A percentile compares a stretch with the other conserved stretches of the same genome.
These are phyloP conservation scores for Besnoitia besnoiti DNA, from an alignment of 169 alveolate species.

Conservation along the genomic window DNA sequence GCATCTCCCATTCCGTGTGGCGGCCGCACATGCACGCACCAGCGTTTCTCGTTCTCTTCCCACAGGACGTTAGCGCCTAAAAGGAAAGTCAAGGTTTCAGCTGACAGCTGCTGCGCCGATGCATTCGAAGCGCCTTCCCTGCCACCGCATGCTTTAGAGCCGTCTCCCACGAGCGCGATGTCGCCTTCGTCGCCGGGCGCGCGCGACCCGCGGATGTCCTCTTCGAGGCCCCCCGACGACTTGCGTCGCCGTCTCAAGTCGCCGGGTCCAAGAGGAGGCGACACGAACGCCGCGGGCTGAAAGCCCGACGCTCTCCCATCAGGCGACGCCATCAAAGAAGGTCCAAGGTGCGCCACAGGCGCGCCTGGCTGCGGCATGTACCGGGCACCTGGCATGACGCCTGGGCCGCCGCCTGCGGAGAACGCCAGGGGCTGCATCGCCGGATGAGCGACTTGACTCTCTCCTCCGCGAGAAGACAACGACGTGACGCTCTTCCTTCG, in stretches of 20 bases:
- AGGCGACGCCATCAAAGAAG: background rate
- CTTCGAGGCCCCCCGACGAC: background rate
- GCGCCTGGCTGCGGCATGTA: background rate
- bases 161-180: background rate
- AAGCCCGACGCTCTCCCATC: background rate
- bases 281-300: no score
- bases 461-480: background rate
- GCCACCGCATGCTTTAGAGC: no score
- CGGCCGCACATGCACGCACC: background rate
- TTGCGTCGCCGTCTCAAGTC: background rate
- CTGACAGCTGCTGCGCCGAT: conserved; percentile 19
- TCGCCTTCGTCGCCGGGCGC: background rate
- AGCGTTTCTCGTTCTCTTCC: conserved; percentile 18
- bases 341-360: background rate
- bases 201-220: background rate
- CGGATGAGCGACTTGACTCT: background rate
- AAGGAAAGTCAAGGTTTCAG: background rate
- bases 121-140: background rate
- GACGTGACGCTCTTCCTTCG: background rate
- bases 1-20: conserved; percentile 5
- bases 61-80: background rate
- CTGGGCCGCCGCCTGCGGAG: background rate
- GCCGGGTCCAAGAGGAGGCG: no score
- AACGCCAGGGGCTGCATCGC: background rate
- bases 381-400: background rate